These are phyloP conservation scores for Ballota nigra DNA, from an alignment of 257 asterid species.

Conservation along the genomic window DNA sequence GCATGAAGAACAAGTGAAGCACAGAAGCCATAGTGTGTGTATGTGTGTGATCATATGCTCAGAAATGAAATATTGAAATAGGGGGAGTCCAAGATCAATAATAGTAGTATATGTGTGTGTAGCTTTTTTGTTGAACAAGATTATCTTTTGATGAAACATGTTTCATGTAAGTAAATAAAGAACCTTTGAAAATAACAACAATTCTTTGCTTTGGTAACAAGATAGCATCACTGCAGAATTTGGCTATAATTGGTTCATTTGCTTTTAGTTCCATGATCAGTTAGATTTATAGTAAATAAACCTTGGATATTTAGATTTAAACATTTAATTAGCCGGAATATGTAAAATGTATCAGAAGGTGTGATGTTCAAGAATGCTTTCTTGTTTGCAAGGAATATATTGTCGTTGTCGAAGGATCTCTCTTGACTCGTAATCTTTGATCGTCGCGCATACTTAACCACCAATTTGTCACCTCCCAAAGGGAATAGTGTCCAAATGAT, in stretches of 20 bases:
- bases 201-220: conserved; percentile 27
- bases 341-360: too few species aligned
- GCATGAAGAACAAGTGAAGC: conserved; percentile 23
- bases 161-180: conserved; percentile 17
- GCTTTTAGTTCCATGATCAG: neutral
- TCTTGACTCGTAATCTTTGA: too few species aligned
- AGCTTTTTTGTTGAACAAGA: conserved; percentile 13
- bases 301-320: neutral
- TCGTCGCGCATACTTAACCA: too few species aligned
- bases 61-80: conserved; percentile 4
- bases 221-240: conserved; percentile 16
- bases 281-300: neutral
- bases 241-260: neutral
- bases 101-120: neutral
- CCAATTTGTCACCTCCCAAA: too few species aligned
- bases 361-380: too few species aligned
- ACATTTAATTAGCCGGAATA: too few species aligned
- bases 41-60: neutral
- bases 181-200: neutral
- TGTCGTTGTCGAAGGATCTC: too few species aligned
- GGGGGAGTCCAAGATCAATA: neutral
- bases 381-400: too few species aligned
- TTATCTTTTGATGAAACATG: conserved; percentile 19
- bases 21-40: conserved; percentile 35
- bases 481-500: too few species aligned